phyloP scores from a whole-genome alignment of 768 basidiomycete species.

The Xanthoconium stramineum region DNA sequence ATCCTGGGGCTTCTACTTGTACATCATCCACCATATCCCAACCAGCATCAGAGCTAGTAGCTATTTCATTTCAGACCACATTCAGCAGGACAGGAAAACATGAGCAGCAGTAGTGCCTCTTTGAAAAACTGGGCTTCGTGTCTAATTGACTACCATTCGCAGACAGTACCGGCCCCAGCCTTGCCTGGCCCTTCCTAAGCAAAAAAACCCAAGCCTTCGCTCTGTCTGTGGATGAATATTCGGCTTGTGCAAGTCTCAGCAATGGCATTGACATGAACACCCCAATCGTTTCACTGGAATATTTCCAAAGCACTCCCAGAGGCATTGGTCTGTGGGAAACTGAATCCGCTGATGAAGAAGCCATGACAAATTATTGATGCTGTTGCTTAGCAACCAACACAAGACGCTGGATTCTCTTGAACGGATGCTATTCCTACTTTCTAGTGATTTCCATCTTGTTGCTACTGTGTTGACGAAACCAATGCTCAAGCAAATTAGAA shows the following conservation, averaged over 20 bases:
- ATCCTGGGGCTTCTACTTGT: too few species aligned
- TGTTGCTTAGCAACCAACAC: not conserved
- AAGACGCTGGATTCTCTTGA: not conserved
- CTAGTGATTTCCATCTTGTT: not conserved
- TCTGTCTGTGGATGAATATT: not conserved
- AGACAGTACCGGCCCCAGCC: not conserved
- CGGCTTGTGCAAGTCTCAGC: not conserved
- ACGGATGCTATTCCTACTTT: slow-evolving; percentile 5
- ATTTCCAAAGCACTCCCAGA: not conserved
- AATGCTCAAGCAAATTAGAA: not conserved
- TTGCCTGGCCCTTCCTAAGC: not conserved
- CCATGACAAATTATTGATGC: not conserved
- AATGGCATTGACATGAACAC: not conserved
- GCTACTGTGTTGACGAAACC: not conserved
- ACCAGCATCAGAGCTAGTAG: too few species aligned
- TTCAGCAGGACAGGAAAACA: not conserved
- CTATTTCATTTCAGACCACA: too few species aligned
- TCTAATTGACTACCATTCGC: not conserved
- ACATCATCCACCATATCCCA: too few species aligned
- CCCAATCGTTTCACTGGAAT: not conserved
- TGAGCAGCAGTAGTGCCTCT: not conserved
- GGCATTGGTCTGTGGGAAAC: not conserved
- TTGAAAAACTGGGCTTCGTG: too few species aligned
- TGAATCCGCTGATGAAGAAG: not conserved
- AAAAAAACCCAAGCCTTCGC: not conserved